Percentiles rank a stretch among this genome's conserved stretches.
phyloP scores from a whole-genome alignment of 1,284 basidiomycete genomes.

The Erythrobasidium hasegawianum region DNA sequence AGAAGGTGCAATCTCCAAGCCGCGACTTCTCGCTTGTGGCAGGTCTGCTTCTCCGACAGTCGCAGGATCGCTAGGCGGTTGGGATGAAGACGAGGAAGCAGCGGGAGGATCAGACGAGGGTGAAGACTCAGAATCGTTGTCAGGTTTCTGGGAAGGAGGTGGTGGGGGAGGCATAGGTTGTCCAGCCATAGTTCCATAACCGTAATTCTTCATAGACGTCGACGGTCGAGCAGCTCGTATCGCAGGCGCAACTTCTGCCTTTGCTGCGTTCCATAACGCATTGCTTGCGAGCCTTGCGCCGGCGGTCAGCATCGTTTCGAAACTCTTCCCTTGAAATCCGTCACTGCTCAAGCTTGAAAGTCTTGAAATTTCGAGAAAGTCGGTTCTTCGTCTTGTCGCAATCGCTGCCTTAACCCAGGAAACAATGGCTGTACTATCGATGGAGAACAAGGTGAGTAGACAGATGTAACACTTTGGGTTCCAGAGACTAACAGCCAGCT shows the following conservation, averaged over 20 bases:
- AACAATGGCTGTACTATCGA: slow-evolving; percentile 34
- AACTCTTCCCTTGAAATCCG: too few species aligned
- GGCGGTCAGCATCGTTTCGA: background rate
- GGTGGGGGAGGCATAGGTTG: slow-evolving; percentile 1
- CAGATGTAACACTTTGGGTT: background rate
- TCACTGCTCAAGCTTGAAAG: too few species aligned
- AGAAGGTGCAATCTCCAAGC: slow-evolving; percentile 9
- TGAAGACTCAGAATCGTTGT: background rate
- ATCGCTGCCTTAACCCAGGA: background rate
- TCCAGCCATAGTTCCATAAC: background rate
- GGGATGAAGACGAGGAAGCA: slow-evolving; percentile 5
- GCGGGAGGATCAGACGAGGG: background rate
- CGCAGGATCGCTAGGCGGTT: slow-evolving; percentile 11
- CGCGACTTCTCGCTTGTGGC: background rate
- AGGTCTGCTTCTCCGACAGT: slow-evolving; percentile 9
- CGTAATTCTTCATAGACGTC: background rate
- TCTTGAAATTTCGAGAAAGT: too few species aligned
- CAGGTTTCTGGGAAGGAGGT: slow-evolving; percentile 4
- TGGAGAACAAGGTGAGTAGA: slow-evolving; percentile 42
- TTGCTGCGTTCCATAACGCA: too few species aligned
- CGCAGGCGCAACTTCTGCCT: too few species aligned
- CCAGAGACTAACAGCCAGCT: background rate
- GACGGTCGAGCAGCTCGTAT: background rate
- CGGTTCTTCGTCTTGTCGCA: background rate
- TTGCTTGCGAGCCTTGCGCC: background rate